These are phyloP conservation scores for Paraurostyla sp. DNA, from an alignment of 73 alveolate genomes.

Conservation along the genomic window DNA sequence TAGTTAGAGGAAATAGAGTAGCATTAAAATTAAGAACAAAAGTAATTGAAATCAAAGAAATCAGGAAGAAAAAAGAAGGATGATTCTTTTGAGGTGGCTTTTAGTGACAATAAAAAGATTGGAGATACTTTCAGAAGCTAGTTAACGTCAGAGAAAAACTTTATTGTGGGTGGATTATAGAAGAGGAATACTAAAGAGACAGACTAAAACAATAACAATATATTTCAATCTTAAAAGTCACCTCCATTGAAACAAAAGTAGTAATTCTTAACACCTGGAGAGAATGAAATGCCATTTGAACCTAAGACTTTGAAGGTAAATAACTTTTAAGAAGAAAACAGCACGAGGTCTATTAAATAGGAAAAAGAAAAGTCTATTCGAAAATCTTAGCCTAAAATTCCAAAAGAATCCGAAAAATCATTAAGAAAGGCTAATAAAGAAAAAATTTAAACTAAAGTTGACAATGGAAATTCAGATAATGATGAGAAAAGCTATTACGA, in stretches of 20 bases:
- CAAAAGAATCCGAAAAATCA: neutral
- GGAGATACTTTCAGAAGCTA: slow-evolving; percentile 48
- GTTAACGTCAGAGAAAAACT: neutral
- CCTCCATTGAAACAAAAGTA: no score
- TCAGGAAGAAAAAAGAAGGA: neutral
- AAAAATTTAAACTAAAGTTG: neutral
- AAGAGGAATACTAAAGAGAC: neutral
- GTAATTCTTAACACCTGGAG: no score
- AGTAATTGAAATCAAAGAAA: neutral
- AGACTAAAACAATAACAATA: neutral
- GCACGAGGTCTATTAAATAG: neutral
- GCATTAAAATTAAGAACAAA: neutral
- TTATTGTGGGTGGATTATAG: slow-evolving; percentile 22
- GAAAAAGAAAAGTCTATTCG: neutral
- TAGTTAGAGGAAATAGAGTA: neutral
- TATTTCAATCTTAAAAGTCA: no score
- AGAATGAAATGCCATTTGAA: no score
- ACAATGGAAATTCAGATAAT: neutral
- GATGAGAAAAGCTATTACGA: slow-evolving; percentile 29
- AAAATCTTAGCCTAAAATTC: neutral
- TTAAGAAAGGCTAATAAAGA: neutral
- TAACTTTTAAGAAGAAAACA: neutral
- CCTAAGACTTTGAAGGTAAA: no score
- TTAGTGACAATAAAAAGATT: slow-evolving; percentile 30
- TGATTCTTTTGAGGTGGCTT: slow-evolving; percentile 34